Evolutionary conservation across 2,329 filamentous ascomycete genomes (phyloP), one percentile per base, ranked within the genome.

Genomic region (Arthrobotrys megalospora): DNA sequence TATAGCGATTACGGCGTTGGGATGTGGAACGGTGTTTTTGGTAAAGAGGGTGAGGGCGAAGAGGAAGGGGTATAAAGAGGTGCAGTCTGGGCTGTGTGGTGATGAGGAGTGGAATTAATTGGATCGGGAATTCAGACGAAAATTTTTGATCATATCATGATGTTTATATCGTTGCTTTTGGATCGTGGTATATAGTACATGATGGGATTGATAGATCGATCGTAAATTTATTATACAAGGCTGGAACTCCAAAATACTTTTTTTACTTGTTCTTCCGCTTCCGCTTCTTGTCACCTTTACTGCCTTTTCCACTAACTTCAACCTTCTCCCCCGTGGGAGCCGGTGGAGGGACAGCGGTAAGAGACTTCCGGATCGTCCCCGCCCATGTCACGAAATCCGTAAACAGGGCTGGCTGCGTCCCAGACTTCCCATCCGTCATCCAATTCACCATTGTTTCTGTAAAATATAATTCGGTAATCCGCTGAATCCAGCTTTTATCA

Each of bases 321-420:
- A 77, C 41, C 43, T 77, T 77, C 24, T 60, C 60, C 4, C 68
- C 60, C 5, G 24, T 28, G 24, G 6, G 11, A 38, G 19, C 11
- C 7, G 14, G 21, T 16, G 41, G 24, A 2, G 48, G n/a, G 8
- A 16, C n/a, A 16, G 38, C 24, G 8, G 66, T 55, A 7, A 71
- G 43, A 8, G 66, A 66, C 34, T 79, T 79, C 21, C 76, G 47
- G 38, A 73, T 69, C 3, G 76, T 73, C 19, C 76, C 63, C 24
- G 68, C 68, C 76, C 76, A 79, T n/a, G 76, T 79, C 10, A 79
- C 76, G 43, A 79, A 73, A 32, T 79, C 76, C 5, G 76, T 73
- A 21, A 79, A 73, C 12, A 79, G 19, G 11, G 69, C 63, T 12
- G 65, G 76, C 24, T 79, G 76, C 6, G 76, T 64, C 5, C 69